Evolutionary conservation across 2,329 filamentous ascomycete genomes (phyloP).

Genomic region (Volutella citrinella): DNA sequence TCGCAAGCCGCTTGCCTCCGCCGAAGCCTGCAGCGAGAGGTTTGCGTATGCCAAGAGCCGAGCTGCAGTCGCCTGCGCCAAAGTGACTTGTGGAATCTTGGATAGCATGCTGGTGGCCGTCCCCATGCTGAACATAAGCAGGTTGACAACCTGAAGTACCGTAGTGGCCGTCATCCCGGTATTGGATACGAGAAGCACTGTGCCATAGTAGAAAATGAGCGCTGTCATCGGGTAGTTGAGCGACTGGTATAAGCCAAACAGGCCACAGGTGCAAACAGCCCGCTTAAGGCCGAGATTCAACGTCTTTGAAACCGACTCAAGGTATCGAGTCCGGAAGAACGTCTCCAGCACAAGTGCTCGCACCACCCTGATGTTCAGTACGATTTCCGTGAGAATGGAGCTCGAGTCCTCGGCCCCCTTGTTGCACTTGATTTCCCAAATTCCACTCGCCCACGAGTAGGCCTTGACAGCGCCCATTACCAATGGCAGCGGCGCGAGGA

Average conservation of each 20-base stretch:
- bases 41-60: constrained; percentile 68
- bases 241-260: constrained; percentile 77
- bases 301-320: constrained; percentile 45
- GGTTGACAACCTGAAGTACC: constrained; percentile 72
- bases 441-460: constrained; percentile 62
- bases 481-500: constrained; percentile 65
- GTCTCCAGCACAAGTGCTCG: constrained; percentile 70
- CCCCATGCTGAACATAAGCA: constrained; percentile 80
- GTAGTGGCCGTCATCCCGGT: constrained; percentile 47
- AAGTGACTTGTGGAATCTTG: constrained; percentile 77
- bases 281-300: constrained; percentile 63
- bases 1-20: constrained; percentile 51
- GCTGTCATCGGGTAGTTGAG: constrained; percentile 70
- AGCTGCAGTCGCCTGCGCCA: constrained; percentile 68
- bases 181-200: constrained; percentile 55
- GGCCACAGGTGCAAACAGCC: constrained; percentile 63
- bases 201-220: constrained; percentile 81
- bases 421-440: constrained; percentile 71
- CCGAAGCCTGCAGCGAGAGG: constrained; percentile 52
- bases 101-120: constrained; percentile 67
- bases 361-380: constrained; percentile 77
- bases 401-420: constrained; percentile 58
- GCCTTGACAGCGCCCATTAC: constrained; percentile 63
- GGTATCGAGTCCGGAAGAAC: constrained; percentile 66
- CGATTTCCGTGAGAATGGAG: constrained; percentile 64